These are phyloP conservation scores for Escallonia rubra DNA, from an alignment of 129 eudicot genomes.

Conservation along the genomic window DNA sequence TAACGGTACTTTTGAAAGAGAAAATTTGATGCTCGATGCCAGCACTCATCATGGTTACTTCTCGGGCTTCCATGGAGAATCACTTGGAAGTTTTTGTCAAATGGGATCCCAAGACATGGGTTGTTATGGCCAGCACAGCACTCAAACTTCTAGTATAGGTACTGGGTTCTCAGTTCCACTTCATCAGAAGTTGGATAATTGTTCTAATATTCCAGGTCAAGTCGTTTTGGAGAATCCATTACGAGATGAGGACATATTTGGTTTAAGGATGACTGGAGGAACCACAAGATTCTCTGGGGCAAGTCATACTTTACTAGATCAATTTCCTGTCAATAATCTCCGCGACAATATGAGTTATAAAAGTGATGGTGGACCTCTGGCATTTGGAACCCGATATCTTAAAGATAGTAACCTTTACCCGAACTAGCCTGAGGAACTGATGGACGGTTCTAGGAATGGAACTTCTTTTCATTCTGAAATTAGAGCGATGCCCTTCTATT, in stretches of 20 bases:
- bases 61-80: conserved; percentile 23
- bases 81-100: conserved; percentile 30
- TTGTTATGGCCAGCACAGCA: conserved; percentile 15
- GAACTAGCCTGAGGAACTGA: conserved; percentile 12
- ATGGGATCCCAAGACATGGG: conserved; percentile 18
- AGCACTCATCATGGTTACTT: conserved; percentile 12
- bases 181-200: conserved; percentile 29
- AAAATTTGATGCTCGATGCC: conserved; percentile 1
- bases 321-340: conserved; percentile 24
- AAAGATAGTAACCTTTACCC: conserved; percentile 26
- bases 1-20: conserved; percentile 26
- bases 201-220: conserved; percentile 30
- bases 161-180: conserved; percentile 32
- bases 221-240: conserved; percentile 24
- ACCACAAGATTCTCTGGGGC: conserved; percentile 28
- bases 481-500: neutral
- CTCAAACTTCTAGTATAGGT: conserved; percentile 25
- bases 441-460: neutral
- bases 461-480: neutral
- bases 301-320: conserved; percentile 25
- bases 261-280: conserved; percentile 37
- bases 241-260: conserved; percentile 18
- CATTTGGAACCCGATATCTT: conserved; percentile 3
- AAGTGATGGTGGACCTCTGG: neutral
- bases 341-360: conserved; percentile 1